These are phyloP conservation scores for Scheffersomyces ergatensis DNA, from an alignment of 805 yeast genomes.

Conservation along the genomic window DNA sequence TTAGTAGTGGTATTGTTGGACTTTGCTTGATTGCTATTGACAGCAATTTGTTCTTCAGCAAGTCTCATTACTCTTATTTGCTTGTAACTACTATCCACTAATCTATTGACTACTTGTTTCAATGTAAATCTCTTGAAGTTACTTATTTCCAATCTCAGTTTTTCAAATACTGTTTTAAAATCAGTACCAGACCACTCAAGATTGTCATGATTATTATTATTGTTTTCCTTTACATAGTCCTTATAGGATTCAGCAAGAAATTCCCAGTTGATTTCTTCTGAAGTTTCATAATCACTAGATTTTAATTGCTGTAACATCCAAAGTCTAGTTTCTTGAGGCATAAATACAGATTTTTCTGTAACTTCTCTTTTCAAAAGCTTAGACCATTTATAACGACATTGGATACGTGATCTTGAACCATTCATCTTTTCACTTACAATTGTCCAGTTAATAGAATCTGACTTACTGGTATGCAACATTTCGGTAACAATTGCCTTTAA, in stretches of 20 bases:
- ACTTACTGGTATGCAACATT: constrained; percentile 10
- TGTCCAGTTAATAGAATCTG: constrained; percentile 77
- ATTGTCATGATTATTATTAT: constrained; percentile 3
- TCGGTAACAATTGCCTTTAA: constrained; percentile 37
- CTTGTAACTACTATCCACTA: background rate
- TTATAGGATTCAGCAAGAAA: constrained; percentile 24
- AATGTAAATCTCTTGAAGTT: constrained; percentile 26
- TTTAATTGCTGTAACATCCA: constrained; percentile 37
- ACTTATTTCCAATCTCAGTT: constrained; percentile 50
- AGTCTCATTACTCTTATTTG: background rate
- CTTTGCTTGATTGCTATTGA: background rate
- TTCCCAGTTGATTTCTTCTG: constrained; percentile 35
- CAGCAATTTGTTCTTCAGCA: background rate
- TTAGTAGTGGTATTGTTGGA: background rate
- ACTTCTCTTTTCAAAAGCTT: constrained; percentile 65
- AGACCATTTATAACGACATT: constrained; percentile 94
- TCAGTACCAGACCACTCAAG: constrained; percentile 58
- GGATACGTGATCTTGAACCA: constrained; percentile 85
- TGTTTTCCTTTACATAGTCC: constrained; percentile 2
- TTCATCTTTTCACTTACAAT: constrained; percentile 85
- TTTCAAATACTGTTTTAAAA: constrained; percentile 59
- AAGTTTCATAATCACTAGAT: constrained; percentile 19
- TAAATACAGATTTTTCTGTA: constrained; percentile 24
- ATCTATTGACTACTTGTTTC: constrained; percentile 8
- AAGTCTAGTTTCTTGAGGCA: constrained; percentile 30